phyloP scores from a whole-genome alignment of 345 rosid genomes.

The Pugionium dolabratum region DNA sequence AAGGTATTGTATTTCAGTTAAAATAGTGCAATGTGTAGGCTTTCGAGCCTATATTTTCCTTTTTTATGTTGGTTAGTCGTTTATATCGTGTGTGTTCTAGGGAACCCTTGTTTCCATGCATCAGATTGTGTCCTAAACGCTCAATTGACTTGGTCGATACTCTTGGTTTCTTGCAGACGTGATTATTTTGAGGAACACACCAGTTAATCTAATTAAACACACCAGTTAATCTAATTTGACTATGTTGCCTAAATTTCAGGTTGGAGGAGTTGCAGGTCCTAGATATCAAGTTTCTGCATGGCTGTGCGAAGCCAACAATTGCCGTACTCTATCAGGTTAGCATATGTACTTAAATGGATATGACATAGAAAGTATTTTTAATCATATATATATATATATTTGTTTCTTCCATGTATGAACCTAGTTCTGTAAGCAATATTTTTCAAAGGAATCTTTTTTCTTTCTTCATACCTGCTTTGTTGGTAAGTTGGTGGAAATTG shows the following conservation, averaged over 20 bases:
- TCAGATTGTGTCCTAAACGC: background rate
- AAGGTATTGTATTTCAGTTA: constrained; percentile 48
- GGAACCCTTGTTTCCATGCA: constrained; percentile 15
- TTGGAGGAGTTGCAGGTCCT: constrained; percentile 95
- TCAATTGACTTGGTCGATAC: background rate
- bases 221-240: background rate
- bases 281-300: constrained; percentile 94
- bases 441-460: background rate
- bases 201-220: too few relatives aligned
- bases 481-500: constrained; percentile 13
- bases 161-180: constrained; percentile 1
- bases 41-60: background rate
- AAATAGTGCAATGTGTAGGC: background rate
- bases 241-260: constrained; percentile 51
- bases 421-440: background rate
- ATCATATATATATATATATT: background rate
- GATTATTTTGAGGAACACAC: background rate
- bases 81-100: background rate
- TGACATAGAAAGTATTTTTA: background rate
- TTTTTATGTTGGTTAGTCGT: background rate
- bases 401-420: background rate
- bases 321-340: constrained; percentile 93
- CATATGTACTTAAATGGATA: constrained; percentile 5
- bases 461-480: constrained; percentile 11
- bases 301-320: constrained; percentile 94